Percentiles rank a stretch among this genome's conserved stretches.
Conservation (phyloP, 345 rosid genomes). For the Eucalyptus albens region DNA sequence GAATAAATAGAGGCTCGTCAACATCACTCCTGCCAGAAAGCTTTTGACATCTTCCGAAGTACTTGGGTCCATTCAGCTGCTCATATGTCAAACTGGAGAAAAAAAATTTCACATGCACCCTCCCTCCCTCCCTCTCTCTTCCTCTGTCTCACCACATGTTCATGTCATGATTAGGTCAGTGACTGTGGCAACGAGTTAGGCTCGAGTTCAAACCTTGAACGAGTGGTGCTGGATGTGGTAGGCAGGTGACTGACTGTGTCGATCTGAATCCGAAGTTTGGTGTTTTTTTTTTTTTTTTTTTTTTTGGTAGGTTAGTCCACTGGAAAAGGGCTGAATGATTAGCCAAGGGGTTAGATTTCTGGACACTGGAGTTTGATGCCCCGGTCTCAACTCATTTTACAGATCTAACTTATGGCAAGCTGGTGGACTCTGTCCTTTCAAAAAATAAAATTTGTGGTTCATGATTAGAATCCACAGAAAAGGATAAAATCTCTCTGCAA, state of each 20-base stretch:
- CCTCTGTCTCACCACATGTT: not conserved
- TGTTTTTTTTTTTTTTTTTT: too few relatives aligned
- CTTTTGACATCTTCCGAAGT: not conserved
- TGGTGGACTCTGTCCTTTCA: not conserved
- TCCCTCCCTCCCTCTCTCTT: not conserved
- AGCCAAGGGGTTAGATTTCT: not conserved
- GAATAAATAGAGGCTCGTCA: conserved; percentile 34
- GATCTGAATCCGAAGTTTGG: not conserved
- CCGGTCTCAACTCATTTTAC: not conserved
- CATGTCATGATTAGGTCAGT: not conserved
- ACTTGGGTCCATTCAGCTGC: conserved; percentile 12
- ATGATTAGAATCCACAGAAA: not conserved
- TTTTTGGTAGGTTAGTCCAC: not conserved
- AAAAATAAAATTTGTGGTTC: not conserved
- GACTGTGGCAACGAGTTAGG: not conserved
- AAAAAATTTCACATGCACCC: not conserved
- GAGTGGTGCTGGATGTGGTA: not conserved
- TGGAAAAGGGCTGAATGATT: not conserved
- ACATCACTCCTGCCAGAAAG: conserved; percentile 9
- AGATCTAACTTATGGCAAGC: not conserved
- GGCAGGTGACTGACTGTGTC: not conserved
- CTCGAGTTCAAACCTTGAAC: not conserved
- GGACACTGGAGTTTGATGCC: not conserved
- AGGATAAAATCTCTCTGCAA: not conserved
- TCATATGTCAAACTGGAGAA: not conserved